Percentiles rank a stretch among this genome's conserved stretches.
Conservation (phyloP, 371 early-diverging fungal genomes). For the Rhizopus arrhizus region DNA sequence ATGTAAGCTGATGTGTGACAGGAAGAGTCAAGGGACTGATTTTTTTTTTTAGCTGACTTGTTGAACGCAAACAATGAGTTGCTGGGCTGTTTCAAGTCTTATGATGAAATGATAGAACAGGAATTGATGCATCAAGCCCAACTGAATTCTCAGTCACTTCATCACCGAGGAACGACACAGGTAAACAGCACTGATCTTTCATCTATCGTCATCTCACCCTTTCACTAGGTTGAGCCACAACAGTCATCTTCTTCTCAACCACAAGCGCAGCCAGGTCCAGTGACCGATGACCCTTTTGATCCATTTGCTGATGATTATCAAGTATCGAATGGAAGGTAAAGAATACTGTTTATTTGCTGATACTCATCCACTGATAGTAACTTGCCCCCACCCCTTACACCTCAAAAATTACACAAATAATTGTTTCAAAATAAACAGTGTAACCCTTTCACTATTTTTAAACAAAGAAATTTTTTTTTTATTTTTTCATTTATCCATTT, state of each 20-base stretch:
- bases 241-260: constrained; percentile 7
- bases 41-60: constrained; percentile 36
- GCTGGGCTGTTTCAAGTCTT: constrained; percentile 47
- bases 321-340: constrained; percentile 34
- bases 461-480: too few species aligned
- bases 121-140: constrained; percentile 43
- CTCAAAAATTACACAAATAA: constrained; percentile 45
- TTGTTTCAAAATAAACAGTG: too few species aligned
- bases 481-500: too few species aligned
- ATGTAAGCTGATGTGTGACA: constrained; percentile 31
- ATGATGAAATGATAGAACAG: constrained; percentile 55
- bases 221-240: neutral
- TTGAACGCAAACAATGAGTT: constrained; percentile 51
- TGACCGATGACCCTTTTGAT: constrained; percentile 41
- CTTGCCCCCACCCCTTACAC: constrained; percentile 47
- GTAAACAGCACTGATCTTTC: neutral
- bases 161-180: constrained; percentile 37
- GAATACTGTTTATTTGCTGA: constrained; percentile 3
- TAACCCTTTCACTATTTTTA: too few species aligned
- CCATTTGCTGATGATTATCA: constrained; percentile 44
- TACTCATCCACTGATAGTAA: constrained; percentile 13
- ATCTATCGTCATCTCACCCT: neutral
- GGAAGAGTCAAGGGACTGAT: constrained; percentile 6
- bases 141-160: constrained; percentile 31
- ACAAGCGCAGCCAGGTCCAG: neutral